A percentile compares a stretch with the other conserved stretches of the same genome.
Evolutionary conservation across 352 stramenopile genomes (phyloP).

Genomic region (Phytophthora melonis): DNA sequence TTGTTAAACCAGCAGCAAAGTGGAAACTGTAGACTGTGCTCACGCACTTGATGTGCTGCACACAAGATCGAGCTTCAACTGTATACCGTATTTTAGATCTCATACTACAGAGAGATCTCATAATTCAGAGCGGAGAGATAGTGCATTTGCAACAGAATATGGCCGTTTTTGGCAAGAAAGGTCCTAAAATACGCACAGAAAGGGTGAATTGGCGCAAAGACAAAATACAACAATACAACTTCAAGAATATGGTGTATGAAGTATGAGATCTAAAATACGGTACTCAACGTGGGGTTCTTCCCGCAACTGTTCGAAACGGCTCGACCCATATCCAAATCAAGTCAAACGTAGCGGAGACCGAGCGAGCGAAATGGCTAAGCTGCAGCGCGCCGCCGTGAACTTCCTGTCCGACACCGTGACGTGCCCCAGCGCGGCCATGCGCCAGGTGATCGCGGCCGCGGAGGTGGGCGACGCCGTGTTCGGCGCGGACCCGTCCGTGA

Average conservation of each 20-base stretch:
- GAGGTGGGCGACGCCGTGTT: conserved; percentile 84
- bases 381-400: conserved; percentile 77
- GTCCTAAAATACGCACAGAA: too few species aligned
- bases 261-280: too few species aligned
- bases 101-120: too few species aligned
- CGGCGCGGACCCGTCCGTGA: conserved; percentile 94
- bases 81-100: too few species aligned
- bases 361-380: conserved; percentile 28
- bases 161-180: too few species aligned
- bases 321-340: conserved; percentile 16
- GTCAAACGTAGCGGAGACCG: conserved; percentile 16
- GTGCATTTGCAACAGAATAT: too few species aligned
- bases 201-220: too few species aligned
- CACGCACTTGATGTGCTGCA: conserved; percentile 1
- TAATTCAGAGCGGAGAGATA: too few species aligned
- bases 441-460: conserved; percentile 87
- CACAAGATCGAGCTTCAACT: conserved; percentile 1
- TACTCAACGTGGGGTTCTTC: conserved; percentile 5
- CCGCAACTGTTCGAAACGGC: conserved; percentile 4
- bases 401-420: conserved; percentile 98
- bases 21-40: not conserved
- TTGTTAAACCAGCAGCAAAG: not conserved
- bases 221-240: too few species aligned
- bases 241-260: too few species aligned
- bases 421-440: conserved; percentile 92